Conservation (phyloP, 345 rosid species). For the Eucalyptus dawsonii region DNA sequence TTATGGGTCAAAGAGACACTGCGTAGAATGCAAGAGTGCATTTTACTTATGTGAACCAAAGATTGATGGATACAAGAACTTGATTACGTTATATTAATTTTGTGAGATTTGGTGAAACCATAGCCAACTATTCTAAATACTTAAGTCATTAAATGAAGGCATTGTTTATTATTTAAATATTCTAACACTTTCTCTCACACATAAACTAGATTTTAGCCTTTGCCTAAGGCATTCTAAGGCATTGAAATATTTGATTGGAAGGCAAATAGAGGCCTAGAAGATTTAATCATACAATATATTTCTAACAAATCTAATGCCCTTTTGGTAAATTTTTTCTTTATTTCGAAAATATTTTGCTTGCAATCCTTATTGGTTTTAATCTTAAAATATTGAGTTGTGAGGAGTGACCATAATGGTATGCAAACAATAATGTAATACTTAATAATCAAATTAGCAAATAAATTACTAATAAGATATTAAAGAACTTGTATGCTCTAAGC, state of each 20-base stretch:
- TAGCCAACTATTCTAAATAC: rapidly evolving
- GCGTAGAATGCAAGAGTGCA: not conserved
- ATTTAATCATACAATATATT: no score
- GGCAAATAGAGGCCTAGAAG: no score
- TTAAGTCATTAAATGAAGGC: no score
- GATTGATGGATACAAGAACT: not conserved
- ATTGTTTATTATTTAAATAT: no score
- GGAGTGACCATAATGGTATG: not conserved
- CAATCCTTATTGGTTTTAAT: not conserved
- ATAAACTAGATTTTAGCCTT: no score
- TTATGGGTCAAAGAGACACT: not conserved
- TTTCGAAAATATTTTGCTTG: not conserved
- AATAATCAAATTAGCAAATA: not conserved
- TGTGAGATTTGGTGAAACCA: no score
- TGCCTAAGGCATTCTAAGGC: no score
- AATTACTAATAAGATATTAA: not conserved
- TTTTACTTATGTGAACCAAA: not conserved
- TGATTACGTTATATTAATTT: no score
- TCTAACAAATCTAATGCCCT: not conserved
- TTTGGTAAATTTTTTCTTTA: not conserved
- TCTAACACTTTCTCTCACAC: no score
- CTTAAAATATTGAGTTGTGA: not conserved
- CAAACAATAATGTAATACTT: not conserved
- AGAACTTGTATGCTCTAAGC: not conserved
- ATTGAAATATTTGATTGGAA: no score